Evolutionary conservation across 2,329 filamentous ascomycete species (phyloP).

Genomic region (Rhynchosporium secalis): DNA sequence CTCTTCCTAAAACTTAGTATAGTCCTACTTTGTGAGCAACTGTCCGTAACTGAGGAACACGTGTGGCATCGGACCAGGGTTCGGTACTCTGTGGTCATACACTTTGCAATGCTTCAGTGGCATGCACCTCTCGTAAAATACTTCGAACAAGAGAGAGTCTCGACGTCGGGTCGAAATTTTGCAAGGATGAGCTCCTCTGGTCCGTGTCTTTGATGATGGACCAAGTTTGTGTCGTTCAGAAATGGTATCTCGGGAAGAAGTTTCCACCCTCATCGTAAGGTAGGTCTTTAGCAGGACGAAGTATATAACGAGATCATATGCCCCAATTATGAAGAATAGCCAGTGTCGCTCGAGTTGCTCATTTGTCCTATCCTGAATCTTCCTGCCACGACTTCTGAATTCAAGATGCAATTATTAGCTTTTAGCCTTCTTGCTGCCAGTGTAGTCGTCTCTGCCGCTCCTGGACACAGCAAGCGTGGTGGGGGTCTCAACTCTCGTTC

Average conservation of each 20-base stretch:
- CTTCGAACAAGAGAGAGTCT: background rate
- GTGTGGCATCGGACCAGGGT: too few relatives aligned
- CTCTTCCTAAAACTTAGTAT: too few relatives aligned
- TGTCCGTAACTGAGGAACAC: too few relatives aligned
- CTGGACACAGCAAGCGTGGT: constrained; percentile 7
- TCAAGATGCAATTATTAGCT: constrained; percentile 21
- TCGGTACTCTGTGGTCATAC: background rate
- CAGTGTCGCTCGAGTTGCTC: constrained; percentile 3
- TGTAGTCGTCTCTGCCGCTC: constrained; percentile 14
- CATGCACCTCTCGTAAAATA: constrained; percentile 10
- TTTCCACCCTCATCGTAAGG: background rate
- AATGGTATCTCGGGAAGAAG: constrained; percentile 8
- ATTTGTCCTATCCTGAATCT: background rate
- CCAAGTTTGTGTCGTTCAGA: constrained; percentile 12
- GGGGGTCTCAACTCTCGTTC: constrained; percentile 2
- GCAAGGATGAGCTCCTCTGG: constrained; percentile 15
- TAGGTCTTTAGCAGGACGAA: background rate
- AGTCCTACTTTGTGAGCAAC: too few relatives aligned
- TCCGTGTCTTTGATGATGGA: constrained; percentile 10
- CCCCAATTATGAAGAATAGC: background rate
- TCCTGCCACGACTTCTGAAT: background rate
- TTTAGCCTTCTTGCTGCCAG: constrained; percentile 19
- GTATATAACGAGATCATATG: constrained; percentile 4
- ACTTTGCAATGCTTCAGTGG: background rate
- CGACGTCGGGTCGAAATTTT: constrained; percentile 10